These are phyloP conservation scores for Lactuca sativa DNA, from an alignment of 129 eudicot species.

Conservation along the genomic window DNA sequence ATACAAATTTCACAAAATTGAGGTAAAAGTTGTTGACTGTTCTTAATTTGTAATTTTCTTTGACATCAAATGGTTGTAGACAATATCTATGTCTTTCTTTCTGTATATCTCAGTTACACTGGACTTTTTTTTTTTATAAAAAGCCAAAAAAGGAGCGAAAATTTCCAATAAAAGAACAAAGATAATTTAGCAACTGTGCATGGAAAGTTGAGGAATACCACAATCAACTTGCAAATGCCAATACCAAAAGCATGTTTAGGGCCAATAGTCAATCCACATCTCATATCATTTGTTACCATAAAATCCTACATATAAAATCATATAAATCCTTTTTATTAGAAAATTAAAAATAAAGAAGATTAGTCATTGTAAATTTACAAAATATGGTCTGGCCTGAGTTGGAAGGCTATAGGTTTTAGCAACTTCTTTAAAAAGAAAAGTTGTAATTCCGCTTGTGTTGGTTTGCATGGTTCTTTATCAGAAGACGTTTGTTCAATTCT, in stretches of 20 bases:
- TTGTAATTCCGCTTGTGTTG: constrained; percentile 93
- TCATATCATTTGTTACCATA: constrained; percentile 97
- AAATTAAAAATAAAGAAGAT: background rate
- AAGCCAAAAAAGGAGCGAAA: background rate
- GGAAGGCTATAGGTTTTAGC: constrained; percentile 79
- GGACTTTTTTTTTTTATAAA: constrained; percentile 26
- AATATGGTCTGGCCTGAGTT: constrained; percentile 51
- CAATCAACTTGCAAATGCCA: constrained; percentile 93
- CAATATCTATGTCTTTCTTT: constrained; percentile 82
- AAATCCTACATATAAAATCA: constrained; percentile 54
- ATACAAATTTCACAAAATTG: background rate
- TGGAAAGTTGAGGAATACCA: constrained; percentile 94
- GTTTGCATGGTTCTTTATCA: constrained; percentile 94
- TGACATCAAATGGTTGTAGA: constrained; percentile 82
- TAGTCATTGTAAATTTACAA: background rate
- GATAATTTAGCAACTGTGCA: constrained; percentile 69
- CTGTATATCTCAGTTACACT: constrained; percentile 89
- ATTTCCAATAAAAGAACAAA: too few relatives aligned
- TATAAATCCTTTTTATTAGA: too few relatives aligned
- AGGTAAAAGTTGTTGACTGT: background rate
- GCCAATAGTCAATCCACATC: constrained; percentile 97
- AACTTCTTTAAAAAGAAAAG: constrained; percentile 90
- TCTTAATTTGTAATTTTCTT: constrained; percentile 64
- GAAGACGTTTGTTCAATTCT: constrained; percentile 76
- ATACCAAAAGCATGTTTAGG: constrained; percentile 95